Evolutionary conservation across 78 protist genomes (phyloP).

Genomic region (Dictyostelium intermedium): DNA sequence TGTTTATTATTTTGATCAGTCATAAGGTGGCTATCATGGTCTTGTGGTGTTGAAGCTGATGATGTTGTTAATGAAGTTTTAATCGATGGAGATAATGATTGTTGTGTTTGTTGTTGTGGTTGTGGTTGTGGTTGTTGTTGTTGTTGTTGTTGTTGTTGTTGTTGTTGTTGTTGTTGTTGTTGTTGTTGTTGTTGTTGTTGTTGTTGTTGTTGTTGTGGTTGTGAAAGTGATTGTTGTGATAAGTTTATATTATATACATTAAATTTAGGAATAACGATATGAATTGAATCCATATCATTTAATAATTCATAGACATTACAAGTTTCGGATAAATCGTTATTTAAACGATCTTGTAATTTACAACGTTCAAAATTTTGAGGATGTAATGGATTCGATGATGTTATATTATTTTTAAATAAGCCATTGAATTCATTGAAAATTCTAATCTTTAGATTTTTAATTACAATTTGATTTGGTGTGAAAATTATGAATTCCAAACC

Average conservation of each 20-base stretch:
- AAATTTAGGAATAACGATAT: background rate
- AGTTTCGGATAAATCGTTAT: conserved; percentile 24
- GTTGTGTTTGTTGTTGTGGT: background rate
- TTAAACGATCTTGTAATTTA: background rate
- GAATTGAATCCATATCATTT: conserved; percentile 4
- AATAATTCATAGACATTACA: background rate
- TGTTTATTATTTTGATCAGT: no score
- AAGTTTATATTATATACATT: background rate
- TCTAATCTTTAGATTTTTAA: conserved; percentile 1
- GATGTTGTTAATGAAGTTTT: background rate
- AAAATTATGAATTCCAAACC: background rate
- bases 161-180: background rate
- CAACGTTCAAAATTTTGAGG: background rate
- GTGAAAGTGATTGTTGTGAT: background rate
- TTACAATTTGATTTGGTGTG: background rate
- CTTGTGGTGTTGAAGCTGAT: background rate
- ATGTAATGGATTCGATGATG: conserved; percentile 9
- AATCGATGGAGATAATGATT: background rate
- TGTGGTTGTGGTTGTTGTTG: background rate
- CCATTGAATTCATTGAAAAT: conserved; percentile 15
- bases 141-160: no score
- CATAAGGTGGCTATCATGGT: background rate
- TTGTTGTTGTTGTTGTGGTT: no score
- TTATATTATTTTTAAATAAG: background rate
- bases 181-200: no score